These are phyloP conservation scores for Coemansia sp. DNA, from an alignment of 192 early-diverging fungal genomes.

Conservation along the genomic window DNA sequence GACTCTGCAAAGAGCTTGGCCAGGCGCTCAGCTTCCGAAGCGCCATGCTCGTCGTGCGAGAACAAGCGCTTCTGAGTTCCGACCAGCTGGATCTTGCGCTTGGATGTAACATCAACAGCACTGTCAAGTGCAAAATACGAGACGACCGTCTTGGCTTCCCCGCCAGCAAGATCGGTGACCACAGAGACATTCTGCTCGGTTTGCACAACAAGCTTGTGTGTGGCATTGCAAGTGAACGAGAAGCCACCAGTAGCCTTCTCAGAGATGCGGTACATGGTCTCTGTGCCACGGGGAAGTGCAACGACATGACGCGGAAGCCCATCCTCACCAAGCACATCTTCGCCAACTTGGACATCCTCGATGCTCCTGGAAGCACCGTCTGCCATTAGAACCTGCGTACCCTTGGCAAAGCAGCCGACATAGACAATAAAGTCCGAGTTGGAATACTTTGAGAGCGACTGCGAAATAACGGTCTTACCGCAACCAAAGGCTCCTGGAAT, in stretches of 20 bases:
- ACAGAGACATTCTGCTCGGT: slow-evolving; percentile 26
- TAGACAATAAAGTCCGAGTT: slow-evolving; percentile 99
- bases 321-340: slow-evolving; percentile 46
- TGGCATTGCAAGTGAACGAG: slow-evolving; percentile 41
- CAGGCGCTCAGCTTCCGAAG: slow-evolving; percentile 11
- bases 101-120: slow-evolving; percentile 7
- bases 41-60: slow-evolving; percentile 14
- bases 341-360: slow-evolving; percentile 35
- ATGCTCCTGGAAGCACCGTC: slow-evolving; percentile 29
- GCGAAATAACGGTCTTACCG: slow-evolving; percentile 99
- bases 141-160: slow-evolving; percentile 14
- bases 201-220: slow-evolving; percentile 37
- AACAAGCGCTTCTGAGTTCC: slow-evolving; percentile 10
- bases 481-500: slow-evolving; percentile 99
- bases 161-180: neutral
- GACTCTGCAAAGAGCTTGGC: slow-evolving; percentile 19
- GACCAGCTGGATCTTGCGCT: slow-evolving; percentile 24
- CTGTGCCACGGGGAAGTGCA: slow-evolving; percentile 43
- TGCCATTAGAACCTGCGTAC: slow-evolving; percentile 67
- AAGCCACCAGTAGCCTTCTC: slow-evolving; percentile 15
- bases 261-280: slow-evolving; percentile 40
- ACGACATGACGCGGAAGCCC: slow-evolving; percentile 43
- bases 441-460: slow-evolving; percentile 99
- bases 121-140: slow-evolving; percentile 26
- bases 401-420: slow-evolving; percentile 73